A percentile compares a stretch with the other conserved stretches of the same genome.
Evolutionary conservation across 169 alveolate genomes (phyloP).

Genomic region (Cyclospora cayetanensis): DNA sequence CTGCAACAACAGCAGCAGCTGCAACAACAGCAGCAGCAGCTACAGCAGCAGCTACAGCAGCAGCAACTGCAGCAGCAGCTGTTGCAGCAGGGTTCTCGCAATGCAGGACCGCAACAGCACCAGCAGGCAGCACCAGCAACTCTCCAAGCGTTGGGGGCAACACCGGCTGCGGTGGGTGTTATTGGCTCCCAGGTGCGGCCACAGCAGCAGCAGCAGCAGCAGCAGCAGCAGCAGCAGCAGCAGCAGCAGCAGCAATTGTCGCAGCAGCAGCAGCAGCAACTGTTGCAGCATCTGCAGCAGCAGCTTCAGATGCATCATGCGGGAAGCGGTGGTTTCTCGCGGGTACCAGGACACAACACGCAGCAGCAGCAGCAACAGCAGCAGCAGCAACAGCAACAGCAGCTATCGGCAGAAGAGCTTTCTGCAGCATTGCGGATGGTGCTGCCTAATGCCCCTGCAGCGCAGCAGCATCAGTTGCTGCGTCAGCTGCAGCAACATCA

Average conservation of each 20-base stretch:
- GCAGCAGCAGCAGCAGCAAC: conserved; percentile 46
- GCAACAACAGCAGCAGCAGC: conserved; percentile 13
- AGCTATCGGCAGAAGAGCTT: conserved; percentile 48
- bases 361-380: conserved; percentile 18
- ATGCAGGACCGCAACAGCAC: conserved; percentile 26
- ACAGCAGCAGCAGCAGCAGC: conserved; percentile 55
- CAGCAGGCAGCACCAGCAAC: not conserved
- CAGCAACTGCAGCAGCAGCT: conserved; percentile 46
- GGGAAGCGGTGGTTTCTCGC: conserved; percentile 6
- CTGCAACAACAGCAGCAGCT: conserved; percentile 26
- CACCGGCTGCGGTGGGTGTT: conserved; percentile 4
- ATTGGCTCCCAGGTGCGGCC: conserved; percentile 54
- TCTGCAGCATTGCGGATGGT: conserved; percentile 60
- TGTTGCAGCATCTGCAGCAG: conserved; percentile 53
- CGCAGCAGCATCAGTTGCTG: conserved; percentile 24
- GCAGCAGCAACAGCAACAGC: conserved; percentile 30
- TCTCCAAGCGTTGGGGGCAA: conserved; percentile 38
- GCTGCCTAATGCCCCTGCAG: not conserved
- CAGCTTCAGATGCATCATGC: conserved; percentile 38
- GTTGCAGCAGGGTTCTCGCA: conserved; percentile 42
- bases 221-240: conserved; percentile 13
- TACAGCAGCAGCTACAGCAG: conserved; percentile 35
- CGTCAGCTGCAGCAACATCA: conserved; percentile 53
- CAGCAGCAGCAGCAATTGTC: not conserved
- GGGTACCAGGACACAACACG: conserved; percentile 20